Evolutionary conservation across 768 basidiomycete genomes (phyloP), one percentile per base, ranked within the genome.

Genomic region (Trametes gibbosa): DNA sequence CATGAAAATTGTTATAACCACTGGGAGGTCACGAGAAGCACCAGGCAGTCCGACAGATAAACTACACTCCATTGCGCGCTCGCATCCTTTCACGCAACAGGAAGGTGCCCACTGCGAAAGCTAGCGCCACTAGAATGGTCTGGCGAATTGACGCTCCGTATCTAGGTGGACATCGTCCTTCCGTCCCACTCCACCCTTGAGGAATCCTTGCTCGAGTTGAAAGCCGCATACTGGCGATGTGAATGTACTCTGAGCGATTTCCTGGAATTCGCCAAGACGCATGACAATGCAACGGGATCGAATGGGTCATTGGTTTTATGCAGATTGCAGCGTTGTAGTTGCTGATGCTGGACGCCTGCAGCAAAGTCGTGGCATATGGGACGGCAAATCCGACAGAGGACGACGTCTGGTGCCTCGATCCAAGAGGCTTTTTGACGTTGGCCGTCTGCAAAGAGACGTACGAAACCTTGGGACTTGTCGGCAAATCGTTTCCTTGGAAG

Each of bases 351-450:
- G 46, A 13, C n/a, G 19, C 6, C 32, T 1, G n/a, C 17, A 69
- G 68, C 21, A 52, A 62, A 21, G 37, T 69, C 3, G 14, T 63
- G 7, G 69, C 65, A 2, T 7, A 63, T 3, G 67, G 67, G 10
- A 24, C 60, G 9, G 52, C 66, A 0, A 56, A 58, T 10, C 24
- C 58, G 13, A 55, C 52, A 7, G 63, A 67, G 5, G 81, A 84
- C 29, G 87, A 89, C 59, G 77, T 77, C 2, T 91, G 90, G 89
- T 87, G 85, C 65, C 75, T 89, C 55, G 87, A 90, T 65, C 75
- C 78, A 2, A 80, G 85, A 17, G 84, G 85, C 3, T 63, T 84
- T 43, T 70, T 90, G 58, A 84, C 84, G 0, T 68, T 89, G 19
- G 81, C 75, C 24, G 75, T 85, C 5, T 75, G 76, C 42, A 84